Evolutionary conservation across 768 basidiomycete species (phyloP), one percentile per base, ranked within the genome.

Genomic region (Asterophora lycoperdoides): DNA sequence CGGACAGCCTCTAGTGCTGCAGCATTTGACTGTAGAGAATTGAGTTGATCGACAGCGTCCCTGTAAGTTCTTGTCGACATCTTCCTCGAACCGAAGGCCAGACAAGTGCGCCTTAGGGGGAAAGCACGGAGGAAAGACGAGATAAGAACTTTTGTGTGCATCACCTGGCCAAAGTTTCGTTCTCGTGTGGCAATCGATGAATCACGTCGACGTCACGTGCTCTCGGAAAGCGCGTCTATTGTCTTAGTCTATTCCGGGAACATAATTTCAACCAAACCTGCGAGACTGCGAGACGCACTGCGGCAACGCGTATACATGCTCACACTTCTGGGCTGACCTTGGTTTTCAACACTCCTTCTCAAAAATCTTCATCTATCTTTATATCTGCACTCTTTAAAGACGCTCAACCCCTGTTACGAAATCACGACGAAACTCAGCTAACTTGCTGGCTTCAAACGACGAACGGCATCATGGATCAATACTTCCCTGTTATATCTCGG

Each of bases 11-110:
- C 92, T 18, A 99, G 74, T 17, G 84, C 80, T n/a, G 93, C 90
- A 14, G 93, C 93, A 74, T 98, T 99, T 23, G 87, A 88, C 64
- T 99, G 94, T 2, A 92, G 73, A 32, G 84, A 74, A 64, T 93
- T 93, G 41, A 93, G 74, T 51, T 74, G 70, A 37, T 81, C 76
- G 36, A 93, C 71, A 1, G 90, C 90, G 56, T 89, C 84, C 58
- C 74, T 72, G 61, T 92, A 93, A 3, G 81, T 77, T 57, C 79
- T 73, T 23, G 75, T 70, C 20, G 83, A 76, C 84, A 90, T 88
- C 28, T 51, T 63, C 50, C 69, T 49, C 5, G 23, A 42, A 19
- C 41, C 1, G 4, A 41, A 42, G 23, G 19, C 11, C 30, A 38
- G 17, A 10, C 19, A 11, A 13, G 36, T 40, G 38, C 41, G 43